A percentile compares a stretch with the other conserved stretches of the same genome.
phyloP scores from a whole-genome alignment of 805 yeast genomes.

The Barnettozyma californica region DNA sequence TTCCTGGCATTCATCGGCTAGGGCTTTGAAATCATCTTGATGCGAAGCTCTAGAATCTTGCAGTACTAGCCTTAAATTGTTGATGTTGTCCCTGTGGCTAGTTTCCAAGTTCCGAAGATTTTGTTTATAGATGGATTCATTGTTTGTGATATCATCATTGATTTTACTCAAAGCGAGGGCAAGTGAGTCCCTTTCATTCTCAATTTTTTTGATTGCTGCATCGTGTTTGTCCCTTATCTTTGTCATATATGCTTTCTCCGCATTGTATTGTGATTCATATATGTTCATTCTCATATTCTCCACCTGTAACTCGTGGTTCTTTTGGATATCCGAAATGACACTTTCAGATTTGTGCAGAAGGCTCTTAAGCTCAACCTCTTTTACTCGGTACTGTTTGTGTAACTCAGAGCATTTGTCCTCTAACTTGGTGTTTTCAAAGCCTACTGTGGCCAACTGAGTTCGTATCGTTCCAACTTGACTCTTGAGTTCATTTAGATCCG shows the following conservation, averaged over 20 bases:
- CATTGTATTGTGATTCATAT: background rate
- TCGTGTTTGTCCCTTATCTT: constrained; percentile 12
- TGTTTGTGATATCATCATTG: background rate
- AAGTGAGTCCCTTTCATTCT: background rate
- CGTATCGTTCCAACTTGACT: constrained; percentile 27
- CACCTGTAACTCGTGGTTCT: constrained; percentile 29
- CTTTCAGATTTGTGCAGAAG: constrained; percentile 25
- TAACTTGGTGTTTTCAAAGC: constrained; percentile 30
- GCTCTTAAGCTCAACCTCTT: constrained; percentile 28
- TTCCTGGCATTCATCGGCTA: background rate
- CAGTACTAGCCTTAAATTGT: background rate
- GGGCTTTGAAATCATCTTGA: constrained; percentile 1
- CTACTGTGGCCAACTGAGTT: constrained; percentile 35
- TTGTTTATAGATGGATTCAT: background rate
- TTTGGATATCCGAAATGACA: constrained; percentile 17
- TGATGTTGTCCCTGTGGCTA: background rate
- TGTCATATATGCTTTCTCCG: constrained; percentile 11
- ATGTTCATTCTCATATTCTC: constrained; percentile 26
- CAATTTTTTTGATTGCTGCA: constrained; percentile 4
- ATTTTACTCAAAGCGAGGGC: background rate
- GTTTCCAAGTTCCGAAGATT: background rate
- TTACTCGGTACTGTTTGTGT: constrained; percentile 22
- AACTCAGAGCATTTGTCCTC: constrained; percentile 20
- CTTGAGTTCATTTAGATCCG: constrained; percentile 18
- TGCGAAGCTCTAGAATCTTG: constrained; percentile 2